These are phyloP conservation scores for Sporothrix protearum DNA, from an alignment of 2,329 filamentous ascomycete genomes.

Conservation along the genomic window DNA sequence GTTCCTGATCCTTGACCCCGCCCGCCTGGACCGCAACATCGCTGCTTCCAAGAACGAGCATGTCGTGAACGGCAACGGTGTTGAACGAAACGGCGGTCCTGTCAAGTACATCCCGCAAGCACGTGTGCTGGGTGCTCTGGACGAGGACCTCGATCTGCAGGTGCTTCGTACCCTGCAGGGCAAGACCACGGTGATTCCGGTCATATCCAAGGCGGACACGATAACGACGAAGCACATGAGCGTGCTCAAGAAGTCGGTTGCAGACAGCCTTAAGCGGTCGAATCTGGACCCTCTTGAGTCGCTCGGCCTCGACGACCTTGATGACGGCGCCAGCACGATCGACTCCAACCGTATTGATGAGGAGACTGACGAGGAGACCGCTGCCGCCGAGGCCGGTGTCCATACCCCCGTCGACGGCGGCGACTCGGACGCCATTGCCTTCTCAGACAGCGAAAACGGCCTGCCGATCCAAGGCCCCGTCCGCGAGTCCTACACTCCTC, in stretches of 20 bases:
- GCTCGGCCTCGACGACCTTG: slow-evolving; percentile 75
- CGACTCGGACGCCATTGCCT: slow-evolving; percentile 32
- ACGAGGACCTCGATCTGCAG: slow-evolving; percentile 86
- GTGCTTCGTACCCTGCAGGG: slow-evolving; percentile 82
- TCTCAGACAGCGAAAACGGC: slow-evolving; percentile 33
- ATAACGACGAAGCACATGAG: slow-evolving; percentile 94
- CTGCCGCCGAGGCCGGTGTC: slow-evolving; percentile 24
- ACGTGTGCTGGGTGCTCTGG: slow-evolving; percentile 64
- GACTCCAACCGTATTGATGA: slow-evolving; percentile 54
- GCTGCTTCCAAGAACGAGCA: slow-evolving; percentile 56
- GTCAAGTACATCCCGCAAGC: slow-evolving; percentile 44
- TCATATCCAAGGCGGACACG: slow-evolving; percentile 95
- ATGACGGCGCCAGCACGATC: slow-evolving; percentile 49
- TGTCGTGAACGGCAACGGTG: slow-evolving; percentile 34
- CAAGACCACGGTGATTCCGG: slow-evolving; percentile 91
- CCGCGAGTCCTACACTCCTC: slow-evolving; percentile 19
- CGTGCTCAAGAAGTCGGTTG: slow-evolving; percentile 85
- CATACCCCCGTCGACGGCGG: slow-evolving; percentile 19
- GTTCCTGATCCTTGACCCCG: slow-evolving; percentile 86
- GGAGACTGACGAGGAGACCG: slow-evolving; percentile 45
- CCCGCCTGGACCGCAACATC: slow-evolving; percentile 78
- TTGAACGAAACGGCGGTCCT: slow-evolving; percentile 47
- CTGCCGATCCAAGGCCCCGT: slow-evolving; percentile 35
- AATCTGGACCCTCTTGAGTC: slow-evolving; percentile 85
- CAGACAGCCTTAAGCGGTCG: slow-evolving; percentile 79